Evolutionary conservation across 2,329 filamentous ascomycete species (phyloP), one percentile per base, ranked within the genome.

Genomic region (Cladosporium sp.): DNA sequence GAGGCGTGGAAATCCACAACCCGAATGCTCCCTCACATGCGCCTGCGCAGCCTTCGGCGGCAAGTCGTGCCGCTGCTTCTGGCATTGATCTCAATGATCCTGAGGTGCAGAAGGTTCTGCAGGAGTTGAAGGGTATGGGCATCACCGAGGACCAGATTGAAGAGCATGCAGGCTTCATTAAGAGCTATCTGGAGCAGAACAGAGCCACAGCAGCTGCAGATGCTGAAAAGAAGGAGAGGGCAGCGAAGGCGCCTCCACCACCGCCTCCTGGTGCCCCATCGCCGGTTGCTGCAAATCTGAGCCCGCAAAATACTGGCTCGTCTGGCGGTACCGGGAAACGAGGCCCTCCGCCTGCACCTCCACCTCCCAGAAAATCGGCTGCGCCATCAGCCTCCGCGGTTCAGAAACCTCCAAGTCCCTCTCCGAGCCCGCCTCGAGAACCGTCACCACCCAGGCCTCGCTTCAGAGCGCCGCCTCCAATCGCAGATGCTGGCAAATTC

Each of bases 401-500:
- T 22, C 65, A 74, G 34, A 63, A 67, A 54, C 68, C 70, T 19
- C 70, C 73, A 6, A 74, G 74, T 22, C 62, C 84, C 69, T 86
- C 75, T 73, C 79, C 68, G 68, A 75, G 66, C 74, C 70, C 73
- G 13, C 82, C 87, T n/a, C 78, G 84, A 63, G 85, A 89, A 53
- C 80, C 85, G 12, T 83, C 85, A 12, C 88, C 89, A 11, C 80
- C 83, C 18, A 80, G 84, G 45, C 82, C 82, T 7, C 80, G 78
- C 60, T 97, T 95, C 73, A 80, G 84, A 57, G 92, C 89, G 7
- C 93, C 93, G 40, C 93, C 93, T 29, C 88, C 92, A 2, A 72
- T 97, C 53, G 83, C 89, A 50, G 91, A 96, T 68, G 93, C 93
- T 52, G 93, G 93, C 32, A 95, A 89, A 69, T 93, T 83, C 64